These are phyloP conservation scores for Lactuca sativa DNA, from an alignment of 129 eudicot species.

Conservation along the genomic window DNA sequence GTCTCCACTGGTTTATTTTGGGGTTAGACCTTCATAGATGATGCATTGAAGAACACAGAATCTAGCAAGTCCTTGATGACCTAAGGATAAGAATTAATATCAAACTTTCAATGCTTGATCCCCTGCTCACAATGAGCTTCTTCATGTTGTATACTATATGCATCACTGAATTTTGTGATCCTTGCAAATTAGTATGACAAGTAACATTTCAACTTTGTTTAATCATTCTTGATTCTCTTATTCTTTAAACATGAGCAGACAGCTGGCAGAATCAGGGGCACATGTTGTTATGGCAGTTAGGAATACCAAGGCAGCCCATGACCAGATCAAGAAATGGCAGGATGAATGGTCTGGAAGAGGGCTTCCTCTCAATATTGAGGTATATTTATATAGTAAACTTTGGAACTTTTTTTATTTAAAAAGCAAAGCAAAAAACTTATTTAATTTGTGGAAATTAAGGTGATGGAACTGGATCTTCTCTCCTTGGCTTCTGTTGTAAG, in stretches of 20 bases:
- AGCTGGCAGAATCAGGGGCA: slow-evolving; percentile 88
- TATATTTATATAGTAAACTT: slow-evolving; percentile 18
- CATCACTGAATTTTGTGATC: neutral
- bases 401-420: neutral
- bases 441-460: slow-evolving; percentile 38
- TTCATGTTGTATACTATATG: no score
- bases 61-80: neutral
- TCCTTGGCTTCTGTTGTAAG: slow-evolving; percentile 86
- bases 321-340: slow-evolving; percentile 76
- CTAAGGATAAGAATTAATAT: neutral
- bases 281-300: slow-evolving; percentile 97
- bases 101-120: no score
- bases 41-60: neutral
- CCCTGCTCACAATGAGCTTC: no score
- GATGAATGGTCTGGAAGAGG: slow-evolving; percentile 81
- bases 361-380: slow-evolving; percentile 90
- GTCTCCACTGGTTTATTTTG: neutral
- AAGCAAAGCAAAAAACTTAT: neutral
- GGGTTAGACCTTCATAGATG: slow-evolving; percentile 5
- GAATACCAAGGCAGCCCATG: slow-evolving; percentile 70
- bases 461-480: slow-evolving; percentile 86
- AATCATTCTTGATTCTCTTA: neutral
- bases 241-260: slow-evolving; percentile 41
- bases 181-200: neutral
- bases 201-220: slow-evolving; percentile 2